Base-by-base conservation (phyloP, 2,329 filamentous ascomycete genomes). In the Ceratocystis huliohia region DNA sequence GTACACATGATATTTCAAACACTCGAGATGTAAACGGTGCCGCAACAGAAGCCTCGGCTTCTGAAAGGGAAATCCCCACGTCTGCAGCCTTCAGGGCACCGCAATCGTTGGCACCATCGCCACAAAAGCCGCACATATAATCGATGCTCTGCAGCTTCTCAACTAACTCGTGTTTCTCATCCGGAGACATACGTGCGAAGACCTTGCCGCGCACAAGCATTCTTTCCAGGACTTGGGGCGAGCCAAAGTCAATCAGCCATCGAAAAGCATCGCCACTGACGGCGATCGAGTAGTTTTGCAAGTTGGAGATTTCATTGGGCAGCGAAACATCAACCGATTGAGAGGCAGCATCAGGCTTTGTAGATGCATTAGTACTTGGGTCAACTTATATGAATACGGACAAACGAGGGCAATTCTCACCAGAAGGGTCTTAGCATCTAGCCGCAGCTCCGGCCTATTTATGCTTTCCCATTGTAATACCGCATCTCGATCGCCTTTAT, bases 1-100 rank as follows among this genome's bases (percentile, higher is more conserved):
- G 88, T 3, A 99, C 93, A 74, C 94, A 99, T 13, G 89, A 89
- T 72, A 99, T 97, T 74, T 99, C 94, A 74, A 99, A 99, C 20
- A 96, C 82, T 45, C 92, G 86, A 66, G 91, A 96, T 0, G 94
- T 99, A 72, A 99, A 99, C 0, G 95, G 94, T 1, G 95, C 94
- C n/a, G 94, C 94, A 33, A 99, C 94, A 1, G 91, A 96, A 25
- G 95, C 94, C 77, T 99, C 94, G 5, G 95, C 94, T 76, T 99
- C 94, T 0, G 93, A 97, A 0, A 99, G 82, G 0, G 93, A 97
- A 61, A 99, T 96, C 33, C 94, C 94, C 37, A 99, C 94, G 75
- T 99, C 94, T 64, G 94, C 94, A 41, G 94, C 94, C 76, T 97
- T 99, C 69, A 99, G 79, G 5, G 94, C 95, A 70, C 93, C 94